Conservation (phyloP, 768 basidiomycete genomes). For the Tulasnella sp. region DNA sequence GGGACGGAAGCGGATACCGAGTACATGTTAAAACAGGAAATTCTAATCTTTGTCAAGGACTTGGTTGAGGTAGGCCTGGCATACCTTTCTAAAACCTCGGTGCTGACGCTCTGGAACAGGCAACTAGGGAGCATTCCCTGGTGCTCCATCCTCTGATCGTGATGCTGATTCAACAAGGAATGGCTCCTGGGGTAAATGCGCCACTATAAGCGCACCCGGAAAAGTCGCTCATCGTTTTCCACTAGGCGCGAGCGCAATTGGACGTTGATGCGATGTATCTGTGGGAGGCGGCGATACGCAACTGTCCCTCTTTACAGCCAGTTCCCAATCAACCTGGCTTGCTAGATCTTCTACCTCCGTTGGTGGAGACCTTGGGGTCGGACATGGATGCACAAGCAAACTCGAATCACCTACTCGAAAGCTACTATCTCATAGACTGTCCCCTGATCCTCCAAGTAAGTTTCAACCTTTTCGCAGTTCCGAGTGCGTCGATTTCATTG, state of each 20-base stretch:
- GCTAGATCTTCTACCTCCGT: slow-evolving; percentile 36
- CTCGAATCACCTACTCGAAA: slow-evolving; percentile 55
- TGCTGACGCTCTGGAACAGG: slow-evolving; percentile 30
- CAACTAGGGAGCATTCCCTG: slow-evolving; percentile 50
- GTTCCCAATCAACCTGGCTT: slow-evolving; percentile 38
- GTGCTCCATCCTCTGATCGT: slow-evolving; percentile 44
- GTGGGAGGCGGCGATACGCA: slow-evolving; percentile 62
- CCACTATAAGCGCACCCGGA: background rate
- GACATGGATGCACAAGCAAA: slow-evolving; percentile 69
- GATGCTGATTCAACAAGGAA: slow-evolving; percentile 52
- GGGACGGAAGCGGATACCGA: slow-evolving; percentile 61
- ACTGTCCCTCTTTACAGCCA: slow-evolving; percentile 42
- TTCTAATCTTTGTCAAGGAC: slow-evolving; percentile 59
- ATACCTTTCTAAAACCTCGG: background rate
- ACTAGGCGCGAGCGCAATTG: slow-evolving; percentile 50
- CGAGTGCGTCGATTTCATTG: background rate
- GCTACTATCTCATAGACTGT: slow-evolving; percentile 68
- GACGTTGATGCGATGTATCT: slow-evolving; percentile 69
- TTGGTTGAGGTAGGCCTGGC: slow-evolving; percentile 45
- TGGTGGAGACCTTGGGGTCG: slow-evolving; percentile 44
- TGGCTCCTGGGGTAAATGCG: slow-evolving; percentile 40
- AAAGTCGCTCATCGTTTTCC: slow-evolving; percentile 16
- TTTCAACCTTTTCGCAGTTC: background rate
- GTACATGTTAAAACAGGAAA: slow-evolving; percentile 55
- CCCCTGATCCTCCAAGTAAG: slow-evolving; percentile 49